Percentiles rank a stretch among this genome's conserved stretches.
These are phyloP conservation scores for Arthrinium phaeospermum DNA, from an alignment of 2,329 filamentous ascomycete species.

Conservation along the genomic window DNA sequence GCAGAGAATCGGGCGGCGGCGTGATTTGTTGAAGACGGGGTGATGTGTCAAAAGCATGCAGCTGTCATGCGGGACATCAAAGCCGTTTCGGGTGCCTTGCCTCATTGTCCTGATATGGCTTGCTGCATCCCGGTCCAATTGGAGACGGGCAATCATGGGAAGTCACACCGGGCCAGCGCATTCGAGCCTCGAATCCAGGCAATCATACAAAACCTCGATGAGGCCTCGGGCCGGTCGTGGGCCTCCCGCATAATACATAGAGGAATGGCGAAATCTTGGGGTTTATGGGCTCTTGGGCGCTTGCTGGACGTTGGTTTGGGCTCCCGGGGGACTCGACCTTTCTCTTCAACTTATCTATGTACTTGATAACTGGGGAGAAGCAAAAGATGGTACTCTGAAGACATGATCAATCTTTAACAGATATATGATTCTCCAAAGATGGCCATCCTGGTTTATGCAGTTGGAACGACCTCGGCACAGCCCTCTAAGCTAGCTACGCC, in stretches of 20 bases:
- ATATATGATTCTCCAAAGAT: background rate
- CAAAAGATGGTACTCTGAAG: background rate
- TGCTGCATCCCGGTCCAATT: constrained; percentile 5
- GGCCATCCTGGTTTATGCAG: background rate
- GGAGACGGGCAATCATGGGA: background rate
- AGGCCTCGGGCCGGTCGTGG: background rate
- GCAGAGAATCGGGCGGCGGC: background rate
- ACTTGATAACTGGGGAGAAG: background rate
- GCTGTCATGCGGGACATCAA: constrained; percentile 5
- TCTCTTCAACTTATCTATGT: background rate
- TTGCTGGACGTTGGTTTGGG: background rate
- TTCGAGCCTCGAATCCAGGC: constrained; percentile 9
- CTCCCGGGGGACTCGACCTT: background rate
- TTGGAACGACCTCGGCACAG: background rate
- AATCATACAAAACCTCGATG: background rate
- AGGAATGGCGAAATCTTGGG: background rate
- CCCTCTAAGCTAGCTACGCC: background rate
- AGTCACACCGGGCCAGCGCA: constrained; percentile 12
- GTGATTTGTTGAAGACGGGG: background rate
- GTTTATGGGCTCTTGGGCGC: background rate
- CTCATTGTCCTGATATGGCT: background rate
- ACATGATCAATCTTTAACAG: background rate
- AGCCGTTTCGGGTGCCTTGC: constrained; percentile 4
- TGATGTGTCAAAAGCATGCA: background rate
- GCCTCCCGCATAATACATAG: constrained; percentile 1